Base-by-base conservation (phyloP, 208 protist species). In the Tritrichomonas foetus region DNA sequence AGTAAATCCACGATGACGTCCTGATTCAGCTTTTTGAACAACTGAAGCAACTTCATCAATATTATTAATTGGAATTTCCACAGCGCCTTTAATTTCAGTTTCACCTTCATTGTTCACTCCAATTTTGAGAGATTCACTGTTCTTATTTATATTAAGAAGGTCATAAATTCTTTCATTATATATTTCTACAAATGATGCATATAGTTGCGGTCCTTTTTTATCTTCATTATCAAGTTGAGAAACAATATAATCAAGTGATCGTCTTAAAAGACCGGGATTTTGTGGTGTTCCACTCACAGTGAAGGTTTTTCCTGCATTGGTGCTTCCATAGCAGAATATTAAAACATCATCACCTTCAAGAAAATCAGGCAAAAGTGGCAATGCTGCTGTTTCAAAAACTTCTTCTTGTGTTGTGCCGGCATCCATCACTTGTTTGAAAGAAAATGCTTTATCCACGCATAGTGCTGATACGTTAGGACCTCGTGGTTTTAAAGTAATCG, bases 221-320 rank as follows among this genome's bases (percentile, higher is more conserved):
- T 14, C 47, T 57, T 57, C 16, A 27, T 25, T 16, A 2, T 47
- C 8, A 57, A 89, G 33, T 39, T 57, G 11, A 39, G 78, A n/a
- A 72, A 93, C 50, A 25, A 93, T 49, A 3, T 22, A 25, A 5
- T 93, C 89, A 8, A 93, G 11, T 16, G 41, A 69, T 30, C 89
- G 30, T 47, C 50, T 16, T 8, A 93, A 30, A 44, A 93, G 49
- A n/a, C 89, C 89, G 1, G 89, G 89, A 44, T 93, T 93, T 13
- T 93, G 41, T 30, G 22, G 27, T 49, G 50, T 69, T 50, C 89
- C 89, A 64, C 30, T 69, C 9, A 93, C 57, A 20, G 89, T 93
- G n/a, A 57, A 69, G 66, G 89, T 93, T 41, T 93, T 93, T 49
- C 89, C 89, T n/a, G 55, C 57, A 69, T 93, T 93, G 1, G 89